These are phyloP conservation scores for Trichoderma orchidacearum DNA, from an alignment of 495 filamentous ascomycete genomes.

Conservation along the genomic window DNA sequence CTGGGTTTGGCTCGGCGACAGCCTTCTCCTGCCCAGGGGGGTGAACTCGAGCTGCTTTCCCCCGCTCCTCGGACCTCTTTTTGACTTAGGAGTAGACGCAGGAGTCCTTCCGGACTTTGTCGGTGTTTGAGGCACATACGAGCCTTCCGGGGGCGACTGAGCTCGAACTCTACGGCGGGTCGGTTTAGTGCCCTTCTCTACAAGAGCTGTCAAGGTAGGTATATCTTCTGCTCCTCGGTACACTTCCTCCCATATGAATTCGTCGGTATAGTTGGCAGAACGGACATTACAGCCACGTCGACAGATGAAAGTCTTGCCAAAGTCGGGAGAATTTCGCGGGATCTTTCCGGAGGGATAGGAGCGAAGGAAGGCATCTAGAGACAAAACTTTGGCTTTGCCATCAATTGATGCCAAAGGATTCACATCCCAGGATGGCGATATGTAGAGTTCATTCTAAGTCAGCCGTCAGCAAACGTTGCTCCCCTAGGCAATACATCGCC, in stretches of 20 bases:
- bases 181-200: slow-evolving; percentile 57
- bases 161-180: slow-evolving; percentile 42
- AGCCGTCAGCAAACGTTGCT: not conserved
- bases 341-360: slow-evolving; percentile 67
- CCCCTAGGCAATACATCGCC: not conserved
- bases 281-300: slow-evolving; percentile 76
- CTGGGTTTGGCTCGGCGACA: slow-evolving; percentile 64
- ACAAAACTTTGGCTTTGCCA: slow-evolving; percentile 72
- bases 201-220: slow-evolving; percentile 42
- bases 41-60: slow-evolving; percentile 84
- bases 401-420: slow-evolving; percentile 86
- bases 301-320: slow-evolving; percentile 83
- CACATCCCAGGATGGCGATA: slow-evolving; percentile 69
- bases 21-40: slow-evolving; percentile 72
- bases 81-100: slow-evolving; percentile 10
- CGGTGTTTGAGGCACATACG: slow-evolving; percentile 4
- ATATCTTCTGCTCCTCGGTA: slow-evolving; percentile 51
- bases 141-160: not conserved
- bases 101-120: slow-evolving; percentile 18
- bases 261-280: slow-evolving; percentile 81
- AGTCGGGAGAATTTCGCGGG: slow-evolving; percentile 57
- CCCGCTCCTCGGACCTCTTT: slow-evolving; percentile 1
- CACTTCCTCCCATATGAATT: slow-evolving; percentile 83
- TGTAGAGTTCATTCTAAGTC: slow-evolving; percentile 72
- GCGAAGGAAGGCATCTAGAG: slow-evolving; percentile 45